Conservation (phyloP, 805 yeast genomes). For the Grigorovia humatica region DNA sequence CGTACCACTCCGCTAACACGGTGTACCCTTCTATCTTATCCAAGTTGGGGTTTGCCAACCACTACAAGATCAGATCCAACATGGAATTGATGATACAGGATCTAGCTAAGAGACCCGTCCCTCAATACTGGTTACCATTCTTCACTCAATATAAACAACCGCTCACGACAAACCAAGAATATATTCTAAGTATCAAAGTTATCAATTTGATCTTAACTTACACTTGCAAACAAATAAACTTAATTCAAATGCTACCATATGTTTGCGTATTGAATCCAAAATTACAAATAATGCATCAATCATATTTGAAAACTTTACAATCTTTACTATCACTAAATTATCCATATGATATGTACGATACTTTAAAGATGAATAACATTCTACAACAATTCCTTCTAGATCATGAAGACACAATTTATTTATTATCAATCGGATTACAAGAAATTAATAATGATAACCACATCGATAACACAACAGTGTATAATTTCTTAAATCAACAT, state of each 20-base stretch:
- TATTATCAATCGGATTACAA: constrained; percentile 70
- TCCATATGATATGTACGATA: constrained; percentile 43
- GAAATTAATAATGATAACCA: constrained; percentile 34
- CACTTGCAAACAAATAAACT: constrained; percentile 61
- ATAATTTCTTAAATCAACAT: constrained; percentile 60
- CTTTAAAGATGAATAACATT: constrained; percentile 40
- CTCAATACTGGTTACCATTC: constrained; percentile 42
- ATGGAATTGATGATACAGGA: constrained; percentile 49
- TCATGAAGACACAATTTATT: constrained; percentile 78
- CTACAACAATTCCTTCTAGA: constrained; percentile 53
- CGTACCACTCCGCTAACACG: neutral
- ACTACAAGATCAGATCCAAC: constrained; percentile 47
- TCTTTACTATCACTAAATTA: constrained; percentile 35
- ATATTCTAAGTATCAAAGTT: constrained; percentile 42
- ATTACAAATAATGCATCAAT: constrained; percentile 63
- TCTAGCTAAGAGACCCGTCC: constrained; percentile 42
- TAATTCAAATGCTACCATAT: constrained; percentile 69
- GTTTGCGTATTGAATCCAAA: constrained; percentile 80
- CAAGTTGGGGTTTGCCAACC: constrained; percentile 34
- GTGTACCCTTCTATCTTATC: constrained; percentile 4
- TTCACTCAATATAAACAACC: constrained; percentile 34
- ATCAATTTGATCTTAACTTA: constrained; percentile 45
- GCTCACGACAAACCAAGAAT: constrained; percentile 23
- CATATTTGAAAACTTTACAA: constrained; percentile 62
- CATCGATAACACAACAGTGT: constrained; percentile 17